phyloP scores from a whole-genome alignment of 164 flowering plant genomes.

The Chloranthus sessilifolius region DNA sequence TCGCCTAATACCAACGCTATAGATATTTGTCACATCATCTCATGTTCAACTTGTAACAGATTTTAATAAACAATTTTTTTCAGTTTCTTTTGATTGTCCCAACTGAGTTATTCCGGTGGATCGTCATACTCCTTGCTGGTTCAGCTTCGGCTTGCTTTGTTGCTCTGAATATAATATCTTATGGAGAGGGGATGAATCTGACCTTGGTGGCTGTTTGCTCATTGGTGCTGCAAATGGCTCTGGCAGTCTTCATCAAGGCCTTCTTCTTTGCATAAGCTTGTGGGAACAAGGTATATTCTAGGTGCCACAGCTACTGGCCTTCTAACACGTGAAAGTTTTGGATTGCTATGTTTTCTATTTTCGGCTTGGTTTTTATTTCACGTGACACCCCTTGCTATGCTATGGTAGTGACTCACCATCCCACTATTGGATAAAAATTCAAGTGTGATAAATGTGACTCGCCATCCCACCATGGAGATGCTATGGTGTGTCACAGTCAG shows the following conservation, averaged over 20 bases:
- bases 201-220: slow-evolving; percentile 51
- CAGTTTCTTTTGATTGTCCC: slow-evolving; percentile 88
- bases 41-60: too few species aligned
- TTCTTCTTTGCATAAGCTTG: slow-evolving; percentile 60
- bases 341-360: neutral
- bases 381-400: too few species aligned
- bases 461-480: too few species aligned
- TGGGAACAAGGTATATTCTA: too few species aligned
- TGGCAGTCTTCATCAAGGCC: slow-evolving; percentile 82
- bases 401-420: too few species aligned
- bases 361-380: too few species aligned
- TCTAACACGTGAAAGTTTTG: neutral
- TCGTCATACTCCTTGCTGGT: slow-evolving; percentile 56
- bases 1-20: too few species aligned
- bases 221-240: slow-evolving; percentile 66
- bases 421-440: too few species aligned
- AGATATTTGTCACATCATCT: too few species aligned
- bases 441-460: too few species aligned
- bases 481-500: too few species aligned
- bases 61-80: too few species aligned
- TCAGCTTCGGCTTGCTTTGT: slow-evolving; percentile 78
- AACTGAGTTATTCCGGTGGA: slow-evolving; percentile 76
- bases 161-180: slow-evolving; percentile 57
- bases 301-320: neutral
- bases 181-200: slow-evolving; percentile 44